Base-by-base conservation (phyloP, 768 basidiomycete species). In the Hypholoma fasciculare region DNA sequence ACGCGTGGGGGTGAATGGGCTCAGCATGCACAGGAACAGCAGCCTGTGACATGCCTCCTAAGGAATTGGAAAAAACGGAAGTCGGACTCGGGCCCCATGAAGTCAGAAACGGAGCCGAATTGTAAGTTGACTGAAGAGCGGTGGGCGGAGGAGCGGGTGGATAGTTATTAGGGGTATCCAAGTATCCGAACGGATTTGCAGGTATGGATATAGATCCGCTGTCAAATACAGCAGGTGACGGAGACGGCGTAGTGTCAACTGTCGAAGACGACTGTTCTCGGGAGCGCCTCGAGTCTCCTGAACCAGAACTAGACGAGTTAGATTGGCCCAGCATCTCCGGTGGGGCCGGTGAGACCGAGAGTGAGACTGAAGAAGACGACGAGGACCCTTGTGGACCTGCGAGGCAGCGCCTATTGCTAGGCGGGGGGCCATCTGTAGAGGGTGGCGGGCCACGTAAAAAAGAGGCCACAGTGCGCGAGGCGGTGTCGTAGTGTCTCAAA, bases 1-100 rank as follows among this genome's bases (percentile, higher is more conserved):
- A 94, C 37, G 89, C 90, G 54, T 89, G 83, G 2, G 86, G 72
- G 67, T 92, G 78, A 36, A 88, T 76, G 27, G 90, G 84, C 50
- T 80, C 80, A 5, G 82, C 79, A 19, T 82, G 81, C 1, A 78
- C 74, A 13, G 78, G 75, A 58, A 82, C 70, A 39, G 75, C 73
- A 43, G 76, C 61, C 68, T 60, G 73, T 30, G 56, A 52, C 30
- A 63, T 61, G 36, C 51, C 34, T 12, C 30, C 49, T 14, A 55
- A 37, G 9, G 44, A 46, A 52, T 70, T 65, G 49, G 72, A 59
- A 65, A 78, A 63, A 62, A 60, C 51, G 19, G 63, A 53, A 44
- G 60, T 64, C 3, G 71, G 57, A n/a, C 66, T 67, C 11, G 72
- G 61, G 13, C 64, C 68, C 75, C 74, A 77, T 8, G 71, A 69